Evolutionary conservation across 129 eudicot species (phyloP), one percentile per base, ranked within the genome.

Genomic region (Flaveria robusta): DNA sequence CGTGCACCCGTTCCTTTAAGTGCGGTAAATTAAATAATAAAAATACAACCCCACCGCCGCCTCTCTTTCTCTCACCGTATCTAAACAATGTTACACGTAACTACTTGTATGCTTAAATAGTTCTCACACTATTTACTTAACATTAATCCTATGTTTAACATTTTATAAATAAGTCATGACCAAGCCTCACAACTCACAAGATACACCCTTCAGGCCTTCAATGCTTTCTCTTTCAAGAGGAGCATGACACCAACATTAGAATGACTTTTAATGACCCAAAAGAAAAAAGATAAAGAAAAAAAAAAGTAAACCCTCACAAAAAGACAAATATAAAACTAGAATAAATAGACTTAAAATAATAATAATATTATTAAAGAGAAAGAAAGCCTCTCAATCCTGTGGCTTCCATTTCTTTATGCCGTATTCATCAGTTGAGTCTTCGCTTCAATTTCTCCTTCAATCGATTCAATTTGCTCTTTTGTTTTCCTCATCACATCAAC

Each of bases 381-480:
- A 16, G 46, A 86, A 86, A 76, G 74, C 77, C 84, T 79, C 90
- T 85, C 80, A 70, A 76, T 83, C 90, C 86, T 85, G 88, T 90
- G 96, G 90, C 80, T 79, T 90, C 74, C 87, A 85, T 74, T 81
- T 56, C 77, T 82, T 72, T 79, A 11, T 71, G 73, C 82, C 72
- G 82, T 87, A 83, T 87, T 79, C 77, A 50, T 83, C 80, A 85
- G 83, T 88, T 70, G 81, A 41, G 77, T 70, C 71, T 78, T 78
- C 71, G 66, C 70, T 59, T 29, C 78, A 29, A 29, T 41, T 69
- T 76, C 67, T 64, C 69, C n/a, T 18, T 66, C 62, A 15, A 47
- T 9, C 70, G 60, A 55, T 43, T 72, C 16, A 65, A 64, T 52
- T 58, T 67, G 66, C 69, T 63, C 41, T 71, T 68, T 71, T 68